Conservation (phyloP, 2,329 filamentous ascomycete species). For the Verticillium isaacii region DNA sequence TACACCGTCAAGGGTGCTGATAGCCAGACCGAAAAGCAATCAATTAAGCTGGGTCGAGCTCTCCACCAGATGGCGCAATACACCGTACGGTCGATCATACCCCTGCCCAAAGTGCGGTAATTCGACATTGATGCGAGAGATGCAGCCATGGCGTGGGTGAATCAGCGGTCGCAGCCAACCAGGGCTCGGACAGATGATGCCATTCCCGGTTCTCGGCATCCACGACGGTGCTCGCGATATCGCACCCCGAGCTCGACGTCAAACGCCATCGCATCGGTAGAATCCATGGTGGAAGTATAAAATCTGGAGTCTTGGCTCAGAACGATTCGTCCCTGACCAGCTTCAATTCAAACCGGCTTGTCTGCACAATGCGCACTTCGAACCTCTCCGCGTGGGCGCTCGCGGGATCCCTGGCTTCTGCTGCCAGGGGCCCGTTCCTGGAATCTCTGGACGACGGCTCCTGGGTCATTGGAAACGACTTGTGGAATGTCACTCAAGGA, state of each 20-base stretch:
- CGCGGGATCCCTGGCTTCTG: slow-evolving; percentile 1
- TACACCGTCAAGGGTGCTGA: neutral
- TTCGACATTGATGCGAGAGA: neutral
- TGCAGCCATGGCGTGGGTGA: neutral
- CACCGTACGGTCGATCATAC: neutral
- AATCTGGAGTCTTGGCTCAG: neutral
- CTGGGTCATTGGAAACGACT: slow-evolving; percentile 12
- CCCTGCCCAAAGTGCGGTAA: neutral
- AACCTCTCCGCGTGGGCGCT: slow-evolving; percentile 1
- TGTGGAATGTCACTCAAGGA: slow-evolving; percentile 13
- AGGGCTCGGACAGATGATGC: neutral
- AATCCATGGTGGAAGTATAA: neutral
- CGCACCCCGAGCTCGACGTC: neutral
- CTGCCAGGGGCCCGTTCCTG: slow-evolving; percentile 9
- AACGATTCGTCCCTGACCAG: neutral
- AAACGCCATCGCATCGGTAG: neutral
- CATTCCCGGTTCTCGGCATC: neutral
- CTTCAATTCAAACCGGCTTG: neutral
- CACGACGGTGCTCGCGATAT: neutral
- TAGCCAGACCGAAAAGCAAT: neutral
- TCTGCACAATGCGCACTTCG: slow-evolving; percentile 2
- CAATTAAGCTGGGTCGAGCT: neutral
- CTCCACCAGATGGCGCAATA: neutral
- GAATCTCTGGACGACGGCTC: slow-evolving; percentile 6
- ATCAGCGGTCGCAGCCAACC: neutral